Evolutionary conservation across 352 stramenopile species (phyloP).

Genomic region (Globisporangium viniferum): DNA sequence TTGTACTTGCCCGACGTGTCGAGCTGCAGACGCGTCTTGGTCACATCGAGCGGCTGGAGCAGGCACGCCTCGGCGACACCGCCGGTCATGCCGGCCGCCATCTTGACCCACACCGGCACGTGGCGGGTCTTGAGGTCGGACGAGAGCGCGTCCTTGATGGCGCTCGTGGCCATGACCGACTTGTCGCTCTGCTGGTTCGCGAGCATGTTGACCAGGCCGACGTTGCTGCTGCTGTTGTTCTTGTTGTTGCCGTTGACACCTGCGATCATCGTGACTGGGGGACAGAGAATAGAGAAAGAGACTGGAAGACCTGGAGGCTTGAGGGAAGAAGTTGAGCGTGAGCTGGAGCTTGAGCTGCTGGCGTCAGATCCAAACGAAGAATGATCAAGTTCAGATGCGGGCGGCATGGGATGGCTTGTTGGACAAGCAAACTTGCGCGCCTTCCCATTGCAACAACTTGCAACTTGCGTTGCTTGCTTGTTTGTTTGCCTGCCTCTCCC

Average conservation of each 20-base stretch:
- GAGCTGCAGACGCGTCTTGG: conserved; percentile 85
- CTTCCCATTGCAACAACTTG: neutral
- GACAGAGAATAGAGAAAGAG: neutral
- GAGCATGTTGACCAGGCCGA: conserved; percentile 16
- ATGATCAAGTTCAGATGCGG: conserved; percentile 21
- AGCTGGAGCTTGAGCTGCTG: neutral
- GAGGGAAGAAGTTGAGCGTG: conserved; percentile 1
- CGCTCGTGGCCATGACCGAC: conserved; percentile 54
- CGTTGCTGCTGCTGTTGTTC: conserved; percentile 17
- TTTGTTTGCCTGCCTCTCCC: neutral
- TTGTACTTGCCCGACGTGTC: conserved; percentile 77
- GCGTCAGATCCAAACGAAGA: conserved; percentile 36
- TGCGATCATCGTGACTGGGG: conserved; percentile 13
- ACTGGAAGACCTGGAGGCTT: neutral
- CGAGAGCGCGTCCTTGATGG: conserved; percentile 72
- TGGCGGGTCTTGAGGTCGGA: conserved; percentile 65
- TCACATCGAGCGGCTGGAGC: conserved; percentile 81
- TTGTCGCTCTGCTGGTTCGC: conserved; percentile 14
- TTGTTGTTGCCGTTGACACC: conserved; percentile 2
- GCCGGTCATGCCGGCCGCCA: conserved; percentile 83
- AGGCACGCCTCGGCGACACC: conserved; percentile 83
- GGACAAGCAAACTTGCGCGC: neutral
- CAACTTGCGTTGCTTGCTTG: conserved; percentile 1
- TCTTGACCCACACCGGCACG: conserved; percentile 81
- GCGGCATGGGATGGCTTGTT: neutral